Conservation (phyloP, 805 yeast species). For the Kluyveromyces aestuarii region DNA sequence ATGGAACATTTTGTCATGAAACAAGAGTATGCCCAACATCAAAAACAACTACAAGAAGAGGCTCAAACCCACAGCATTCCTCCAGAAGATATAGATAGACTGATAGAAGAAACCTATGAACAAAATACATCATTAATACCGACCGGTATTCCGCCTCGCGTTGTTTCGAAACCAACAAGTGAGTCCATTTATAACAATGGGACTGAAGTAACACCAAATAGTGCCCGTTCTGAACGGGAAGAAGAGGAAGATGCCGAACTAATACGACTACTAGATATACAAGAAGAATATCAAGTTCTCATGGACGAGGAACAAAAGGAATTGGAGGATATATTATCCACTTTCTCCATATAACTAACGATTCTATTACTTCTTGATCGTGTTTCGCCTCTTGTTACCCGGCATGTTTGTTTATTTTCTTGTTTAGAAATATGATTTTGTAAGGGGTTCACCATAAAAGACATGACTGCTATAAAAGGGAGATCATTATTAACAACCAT, state of each 20-base stretch:
- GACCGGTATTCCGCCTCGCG: no score
- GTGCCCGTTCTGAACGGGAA: neutral
- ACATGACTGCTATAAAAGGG: neutral
- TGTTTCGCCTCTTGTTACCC: neutral
- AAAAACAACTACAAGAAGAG: constrained; percentile 9
- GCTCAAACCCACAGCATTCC: constrained; percentile 16
- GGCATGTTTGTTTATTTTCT: neutral
- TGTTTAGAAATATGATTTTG: neutral
- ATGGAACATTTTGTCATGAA: constrained; percentile 25
- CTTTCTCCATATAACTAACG: neutral
- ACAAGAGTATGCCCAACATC: constrained; percentile 13
- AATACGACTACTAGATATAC: constrained; percentile 6
- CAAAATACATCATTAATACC: no score
- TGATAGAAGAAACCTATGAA: constrained; percentile 13
- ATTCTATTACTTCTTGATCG: neutral
- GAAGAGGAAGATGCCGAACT: constrained; percentile 20
- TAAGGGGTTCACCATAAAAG: neutral
- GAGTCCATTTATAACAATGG: no score
- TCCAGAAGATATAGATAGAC: constrained; percentile 10
- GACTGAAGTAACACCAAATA: no score
- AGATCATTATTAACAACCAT: neutral
- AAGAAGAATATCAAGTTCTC: constrained; percentile 3
- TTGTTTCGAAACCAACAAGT: no score
- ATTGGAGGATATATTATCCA: constrained; percentile 4
- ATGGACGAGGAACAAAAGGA: constrained; percentile 5